Percentiles rank a stretch among this genome's conserved stretches.
Evolutionary conservation across 176 grass and related monocot genomes (phyloP).

Genomic region (Aegilops sharonensis): DNA sequence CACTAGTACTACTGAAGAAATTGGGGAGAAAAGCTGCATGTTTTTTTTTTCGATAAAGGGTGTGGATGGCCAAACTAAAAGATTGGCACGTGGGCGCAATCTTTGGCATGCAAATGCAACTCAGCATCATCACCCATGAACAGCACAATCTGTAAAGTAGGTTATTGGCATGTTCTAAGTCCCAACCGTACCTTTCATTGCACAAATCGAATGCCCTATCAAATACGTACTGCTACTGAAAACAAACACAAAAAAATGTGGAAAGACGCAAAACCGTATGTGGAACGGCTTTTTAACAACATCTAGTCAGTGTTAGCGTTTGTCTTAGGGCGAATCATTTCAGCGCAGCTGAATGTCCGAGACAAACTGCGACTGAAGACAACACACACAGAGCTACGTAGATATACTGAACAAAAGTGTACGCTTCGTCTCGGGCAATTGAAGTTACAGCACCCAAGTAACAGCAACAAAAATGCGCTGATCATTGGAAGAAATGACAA

Average conservation of each 20-base stretch:
- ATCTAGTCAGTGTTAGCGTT: background rate
- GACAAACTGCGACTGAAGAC: background rate
- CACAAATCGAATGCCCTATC: background rate
- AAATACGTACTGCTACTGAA: too few relatives aligned
- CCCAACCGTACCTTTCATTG: background rate
- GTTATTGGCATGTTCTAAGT: background rate
- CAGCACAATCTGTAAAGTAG: background rate
- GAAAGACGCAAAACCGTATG: background rate
- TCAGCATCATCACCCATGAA: background rate
- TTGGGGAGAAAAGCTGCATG: background rate
- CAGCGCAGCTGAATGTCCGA: background rate
- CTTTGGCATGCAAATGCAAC: background rate
- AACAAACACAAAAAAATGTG: background rate
- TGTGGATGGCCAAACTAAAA: background rate
- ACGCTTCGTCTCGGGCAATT: background rate
- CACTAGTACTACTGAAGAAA: too few relatives aligned
- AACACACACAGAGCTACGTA: too few relatives aligned
- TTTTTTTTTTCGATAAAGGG: too few relatives aligned
- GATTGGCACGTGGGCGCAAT: background rate
- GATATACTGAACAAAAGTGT: background rate
- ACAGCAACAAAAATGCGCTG: background rate
- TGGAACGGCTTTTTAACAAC: too few relatives aligned
- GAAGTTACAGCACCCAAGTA: background rate
- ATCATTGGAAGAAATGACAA: background rate
- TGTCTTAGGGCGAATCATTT: background rate